Percentiles rank a stretch among this genome's conserved stretches.
Conservation (phyloP, 2,329 filamentous ascomycete species). For the Fusarium euwallaceae region DNA sequence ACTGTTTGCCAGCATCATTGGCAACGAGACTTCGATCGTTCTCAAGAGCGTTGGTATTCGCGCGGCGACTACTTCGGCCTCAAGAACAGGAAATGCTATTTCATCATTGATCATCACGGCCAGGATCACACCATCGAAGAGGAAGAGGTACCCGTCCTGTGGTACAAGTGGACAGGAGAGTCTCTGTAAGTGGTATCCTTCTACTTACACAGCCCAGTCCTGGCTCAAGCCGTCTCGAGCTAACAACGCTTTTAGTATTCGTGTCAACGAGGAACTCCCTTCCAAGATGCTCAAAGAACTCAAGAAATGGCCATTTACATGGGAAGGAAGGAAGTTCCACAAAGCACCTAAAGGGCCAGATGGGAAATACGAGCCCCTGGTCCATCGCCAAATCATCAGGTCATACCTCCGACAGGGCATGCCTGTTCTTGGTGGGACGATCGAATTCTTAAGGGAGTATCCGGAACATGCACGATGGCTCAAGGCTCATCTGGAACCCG, state of each 20-base stretch:
- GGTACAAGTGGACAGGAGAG: slow-evolving; percentile 36
- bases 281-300: slow-evolving; percentile 21
- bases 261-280: slow-evolving; percentile 9
- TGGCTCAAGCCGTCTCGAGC: background rate
- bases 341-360: slow-evolving; percentile 3
- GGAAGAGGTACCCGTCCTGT: slow-evolving; percentile 18
- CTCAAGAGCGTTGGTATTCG: slow-evolving; percentile 16
- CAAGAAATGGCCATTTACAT: slow-evolving; percentile 28
- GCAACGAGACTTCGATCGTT: slow-evolving; percentile 23
- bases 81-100: slow-evolving; percentile 26
- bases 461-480: slow-evolving; percentile 26
- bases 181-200: slow-evolving; percentile 20
- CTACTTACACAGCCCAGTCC: background rate
- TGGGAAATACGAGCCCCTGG: slow-evolving; percentile 16
- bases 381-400: slow-evolving; percentile 5
- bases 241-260: slow-evolving; percentile 12
- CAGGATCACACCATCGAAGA: slow-evolving; percentile 20
- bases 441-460: slow-evolving; percentile 23
- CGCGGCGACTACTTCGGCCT: slow-evolving; percentile 24
- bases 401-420: slow-evolving; percentile 10
- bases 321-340: slow-evolving; percentile 25
- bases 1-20: slow-evolving; percentile 24
- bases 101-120: slow-evolving; percentile 33
- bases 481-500: slow-evolving; percentile 2
- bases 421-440: background rate